Conservation (phyloP, 2,329 filamentous ascomycete species). For the Iodosphaeria phyllophila region DNA sequence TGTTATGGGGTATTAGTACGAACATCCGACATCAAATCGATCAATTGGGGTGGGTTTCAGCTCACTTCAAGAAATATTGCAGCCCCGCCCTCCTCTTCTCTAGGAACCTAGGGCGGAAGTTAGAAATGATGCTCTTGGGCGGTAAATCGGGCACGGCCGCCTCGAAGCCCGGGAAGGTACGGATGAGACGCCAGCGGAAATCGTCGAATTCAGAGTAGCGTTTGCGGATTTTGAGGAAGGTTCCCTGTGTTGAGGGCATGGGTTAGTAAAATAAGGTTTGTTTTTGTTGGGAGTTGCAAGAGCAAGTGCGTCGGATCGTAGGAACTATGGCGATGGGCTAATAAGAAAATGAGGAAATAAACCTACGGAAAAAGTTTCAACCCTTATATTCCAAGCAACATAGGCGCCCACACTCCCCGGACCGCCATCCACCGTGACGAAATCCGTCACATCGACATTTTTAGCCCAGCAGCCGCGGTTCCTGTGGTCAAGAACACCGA, state of each 20-base stretch:
- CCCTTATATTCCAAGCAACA: constrained; percentile 81
- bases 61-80: constrained; percentile 85
- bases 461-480: constrained; percentile 40
- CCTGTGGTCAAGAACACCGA: too few relatives aligned
- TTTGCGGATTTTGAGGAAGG: constrained; percentile 43
- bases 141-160: constrained; percentile 79
- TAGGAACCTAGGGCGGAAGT: constrained; percentile 69
- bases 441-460: constrained; percentile 39
- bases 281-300: constrained; percentile 5
- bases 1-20: constrained; percentile 19
- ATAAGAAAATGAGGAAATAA: background rate
- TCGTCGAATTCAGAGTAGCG: constrained; percentile 91
- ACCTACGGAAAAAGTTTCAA: constrained; percentile 69
- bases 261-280: background rate
- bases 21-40: too few relatives aligned
- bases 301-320: background rate
- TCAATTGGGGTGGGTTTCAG: constrained; percentile 13
- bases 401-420: constrained; percentile 59
- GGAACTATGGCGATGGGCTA: too few relatives aligned
- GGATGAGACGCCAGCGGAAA: constrained; percentile 52
- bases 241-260: constrained; percentile 22
- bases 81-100: constrained; percentile 68
- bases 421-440: constrained; percentile 36
- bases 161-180: constrained; percentile 68
- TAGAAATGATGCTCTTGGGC: constrained; percentile 78